Percentiles rank a stretch among this genome's conserved stretches.
Evolutionary conservation across 768 basidiomycete species (phyloP).

Genomic region (Epithele typhae): DNA sequence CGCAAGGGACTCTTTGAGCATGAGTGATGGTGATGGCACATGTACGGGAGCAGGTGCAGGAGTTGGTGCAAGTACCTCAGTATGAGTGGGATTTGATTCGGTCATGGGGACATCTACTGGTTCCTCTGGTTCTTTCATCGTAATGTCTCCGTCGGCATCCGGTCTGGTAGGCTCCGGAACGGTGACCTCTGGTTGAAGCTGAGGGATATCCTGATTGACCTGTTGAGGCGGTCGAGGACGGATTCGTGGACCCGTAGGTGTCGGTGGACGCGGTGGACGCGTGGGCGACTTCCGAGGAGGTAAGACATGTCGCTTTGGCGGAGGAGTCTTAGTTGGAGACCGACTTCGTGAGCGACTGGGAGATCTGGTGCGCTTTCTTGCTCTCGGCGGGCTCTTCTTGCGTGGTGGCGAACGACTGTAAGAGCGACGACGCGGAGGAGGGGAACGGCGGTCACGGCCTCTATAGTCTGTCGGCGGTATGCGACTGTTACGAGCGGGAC

Average conservation of each 20-base stretch:
- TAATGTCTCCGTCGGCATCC: conserved; percentile 11
- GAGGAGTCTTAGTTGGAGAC: conserved; percentile 8
- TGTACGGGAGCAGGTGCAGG: background rate
- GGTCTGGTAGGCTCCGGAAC: no score
- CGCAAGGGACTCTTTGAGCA: no score
- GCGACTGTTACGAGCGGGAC: background rate
- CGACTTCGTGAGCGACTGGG: conserved; percentile 15
- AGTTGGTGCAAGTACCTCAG: background rate
- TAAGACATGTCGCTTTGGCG: conserved; percentile 9
- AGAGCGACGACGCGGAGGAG: conserved; percentile 5
- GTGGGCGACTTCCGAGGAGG: conserved; percentile 9
- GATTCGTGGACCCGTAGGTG: conserved; percentile 1
- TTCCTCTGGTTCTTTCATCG: conserved; percentile 2
- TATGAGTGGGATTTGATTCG: no score
- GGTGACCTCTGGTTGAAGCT: no score
- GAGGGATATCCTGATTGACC: no score
- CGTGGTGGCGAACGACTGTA: conserved; percentile 3
- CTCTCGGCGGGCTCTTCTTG: conserved; percentile 3
- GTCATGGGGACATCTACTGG: background rate
- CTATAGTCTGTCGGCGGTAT: conserved; percentile 1
- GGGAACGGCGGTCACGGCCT: conserved; percentile 8
- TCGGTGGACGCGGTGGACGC: conserved; percentile 6
- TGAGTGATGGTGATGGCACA: background rate
- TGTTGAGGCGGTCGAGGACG: background rate
- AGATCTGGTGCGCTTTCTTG: background rate